These are phyloP conservation scores for Tylopilus orsonianus DNA, from an alignment of 1,284 basidiomycete species.

Conservation along the genomic window DNA sequence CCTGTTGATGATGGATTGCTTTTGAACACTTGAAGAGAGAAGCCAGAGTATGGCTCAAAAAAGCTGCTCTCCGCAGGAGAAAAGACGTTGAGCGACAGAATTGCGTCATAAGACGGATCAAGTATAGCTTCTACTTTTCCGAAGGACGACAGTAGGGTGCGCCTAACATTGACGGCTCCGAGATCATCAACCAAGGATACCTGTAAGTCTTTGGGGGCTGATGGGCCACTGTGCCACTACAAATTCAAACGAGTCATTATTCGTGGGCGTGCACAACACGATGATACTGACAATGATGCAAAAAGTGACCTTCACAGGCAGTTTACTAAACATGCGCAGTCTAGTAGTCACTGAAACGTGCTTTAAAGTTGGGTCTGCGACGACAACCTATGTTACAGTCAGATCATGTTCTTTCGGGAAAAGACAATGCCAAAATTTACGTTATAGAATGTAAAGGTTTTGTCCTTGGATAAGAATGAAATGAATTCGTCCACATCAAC, in stretches of 20 bases:
- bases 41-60: slow-evolving; percentile 10
- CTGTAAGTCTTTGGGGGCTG: background rate
- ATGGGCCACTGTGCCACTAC: slow-evolving; percentile 6
- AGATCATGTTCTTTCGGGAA: background rate
- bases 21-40: slow-evolving; percentile 2
- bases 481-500: slow-evolving; percentile 1
- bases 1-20: no score
- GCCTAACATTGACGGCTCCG: background rate
- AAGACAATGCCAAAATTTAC: background rate
- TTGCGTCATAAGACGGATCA: slow-evolving; percentile 2
- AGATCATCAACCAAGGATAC: slow-evolving; percentile 8
- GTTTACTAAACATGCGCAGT: slow-evolving; percentile 6
- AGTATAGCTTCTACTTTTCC: background rate
- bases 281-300: background rate
- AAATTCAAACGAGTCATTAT: background rate
- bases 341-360: no score
- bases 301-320: background rate
- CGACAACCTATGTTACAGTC: slow-evolving; percentile 1
- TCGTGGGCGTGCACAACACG: background rate
- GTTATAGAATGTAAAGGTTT: slow-evolving; percentile 7
- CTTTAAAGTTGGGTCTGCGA: slow-evolving; percentile 13
- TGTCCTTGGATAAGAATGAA: slow-evolving; percentile 1
- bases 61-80: background rate
- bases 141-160: background rate
- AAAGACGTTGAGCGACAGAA: slow-evolving; percentile 5